Percentiles rank a stretch among this genome's conserved stretches.
Conservation (phyloP, 2,329 filamentous ascomycete genomes). For the Cercospora brassicicola region DNA sequence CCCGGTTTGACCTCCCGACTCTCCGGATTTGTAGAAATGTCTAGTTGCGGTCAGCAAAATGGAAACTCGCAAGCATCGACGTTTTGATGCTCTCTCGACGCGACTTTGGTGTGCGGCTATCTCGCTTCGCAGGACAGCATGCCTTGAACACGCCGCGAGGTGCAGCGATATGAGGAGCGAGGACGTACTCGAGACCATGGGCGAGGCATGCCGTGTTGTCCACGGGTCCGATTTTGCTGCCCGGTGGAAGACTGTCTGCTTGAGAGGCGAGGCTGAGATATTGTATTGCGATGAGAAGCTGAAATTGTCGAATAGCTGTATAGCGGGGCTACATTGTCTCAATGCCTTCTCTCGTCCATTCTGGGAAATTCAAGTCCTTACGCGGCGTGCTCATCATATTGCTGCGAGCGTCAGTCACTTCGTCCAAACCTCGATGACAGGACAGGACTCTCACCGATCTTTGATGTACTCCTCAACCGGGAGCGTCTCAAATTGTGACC, state of each 20-base stretch:
- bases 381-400: constrained; percentile 25
- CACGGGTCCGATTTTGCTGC: neutral
- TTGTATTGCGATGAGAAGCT: neutral
- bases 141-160: neutral
- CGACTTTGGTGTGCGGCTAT: neutral
- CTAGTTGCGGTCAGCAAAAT: neutral
- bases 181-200: no score
- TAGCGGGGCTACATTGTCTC: neutral
- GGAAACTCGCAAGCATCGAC: neutral
- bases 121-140: neutral
- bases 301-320: neutral
- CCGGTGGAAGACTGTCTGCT: neutral
- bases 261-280: neutral
- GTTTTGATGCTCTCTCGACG: neutral
- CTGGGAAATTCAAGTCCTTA: constrained; percentile 23
- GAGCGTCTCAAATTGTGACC: constrained; percentile 44
- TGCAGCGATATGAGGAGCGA: neutral
- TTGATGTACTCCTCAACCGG: constrained; percentile 43
- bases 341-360: constrained; percentile 25
- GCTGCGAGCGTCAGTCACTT: neutral
- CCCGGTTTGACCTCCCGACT: neutral
- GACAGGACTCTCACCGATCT: constrained; percentile 23
- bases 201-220: no score
- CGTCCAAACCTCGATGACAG: neutral
- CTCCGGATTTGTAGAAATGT: neutral